Conservation (phyloP, 129 eudicot species). For the Pulicaria dysenterica region DNA sequence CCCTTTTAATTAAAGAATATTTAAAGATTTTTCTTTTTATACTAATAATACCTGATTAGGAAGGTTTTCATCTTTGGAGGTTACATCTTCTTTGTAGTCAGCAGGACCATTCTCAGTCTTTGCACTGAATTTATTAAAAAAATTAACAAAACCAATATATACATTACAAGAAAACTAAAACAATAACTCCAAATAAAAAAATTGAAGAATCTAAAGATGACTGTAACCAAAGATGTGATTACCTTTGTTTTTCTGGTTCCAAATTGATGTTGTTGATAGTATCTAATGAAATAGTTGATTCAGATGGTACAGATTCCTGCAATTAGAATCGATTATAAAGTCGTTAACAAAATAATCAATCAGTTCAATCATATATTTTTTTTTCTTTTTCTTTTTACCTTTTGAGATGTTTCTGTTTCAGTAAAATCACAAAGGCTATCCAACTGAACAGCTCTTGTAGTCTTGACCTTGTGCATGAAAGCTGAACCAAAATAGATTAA, state of each 20-base stretch:
- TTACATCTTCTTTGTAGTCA: constrained; percentile 33
- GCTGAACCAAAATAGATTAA: constrained; percentile 47
- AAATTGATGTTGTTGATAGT: constrained; percentile 25
- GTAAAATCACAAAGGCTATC: constrained; percentile 72
- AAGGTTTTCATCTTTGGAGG: constrained; percentile 30
- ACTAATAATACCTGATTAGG: constrained; percentile 28
- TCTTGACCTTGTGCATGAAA: constrained; percentile 77
- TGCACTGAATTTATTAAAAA: constrained; percentile 24
- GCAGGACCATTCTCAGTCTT: constrained; percentile 22
- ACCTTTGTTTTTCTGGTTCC: constrained; percentile 48
- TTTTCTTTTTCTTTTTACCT: constrained; percentile 33
- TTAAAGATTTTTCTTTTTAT: not conserved
- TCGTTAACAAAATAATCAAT: constrained; percentile 4
- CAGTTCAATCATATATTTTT: not conserved
- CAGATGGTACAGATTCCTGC: constrained; percentile 47
- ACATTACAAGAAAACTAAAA: not conserved
- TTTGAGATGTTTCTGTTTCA: constrained; percentile 42
- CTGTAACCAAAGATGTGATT: constrained; percentile 9
- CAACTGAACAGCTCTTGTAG: constrained; percentile 57
- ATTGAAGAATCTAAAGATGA: not conserved
- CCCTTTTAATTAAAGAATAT: not conserved
- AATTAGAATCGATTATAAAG: not conserved
- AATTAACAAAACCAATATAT: not conserved
- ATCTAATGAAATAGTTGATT: constrained; percentile 30
- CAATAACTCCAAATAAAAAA: not conserved